Conservation (phyloP, 78 protist species). For the Tieghemostelium lacteum region DNA sequence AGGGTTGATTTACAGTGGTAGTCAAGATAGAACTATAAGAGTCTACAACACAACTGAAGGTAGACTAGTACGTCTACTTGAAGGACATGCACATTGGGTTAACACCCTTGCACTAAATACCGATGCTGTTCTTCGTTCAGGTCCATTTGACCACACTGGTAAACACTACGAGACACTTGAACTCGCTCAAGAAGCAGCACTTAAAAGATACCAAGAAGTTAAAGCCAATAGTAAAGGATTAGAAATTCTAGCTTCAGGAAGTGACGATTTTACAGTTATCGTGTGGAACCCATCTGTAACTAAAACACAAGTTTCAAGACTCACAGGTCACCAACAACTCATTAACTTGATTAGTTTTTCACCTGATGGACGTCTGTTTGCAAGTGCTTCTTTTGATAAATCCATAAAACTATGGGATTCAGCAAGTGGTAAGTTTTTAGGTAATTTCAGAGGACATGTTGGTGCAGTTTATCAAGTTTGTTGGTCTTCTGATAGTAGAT, state of each 20-base stretch:
- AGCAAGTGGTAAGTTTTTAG: constrained; percentile 89
- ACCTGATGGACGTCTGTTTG: constrained; percentile 97
- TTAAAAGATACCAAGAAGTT: constrained; percentile 82
- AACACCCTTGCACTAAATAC: constrained; percentile 95
- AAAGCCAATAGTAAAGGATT: constrained; percentile 8
- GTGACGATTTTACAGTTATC: constrained; percentile 97
- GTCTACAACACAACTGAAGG: constrained; percentile 88
- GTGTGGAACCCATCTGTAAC: constrained; percentile 95
- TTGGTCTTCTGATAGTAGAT: constrained; percentile 96
- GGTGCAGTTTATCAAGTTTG: constrained; percentile 97
- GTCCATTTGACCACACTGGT: constrained; percentile 93
- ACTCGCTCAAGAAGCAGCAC: constrained; percentile 80
- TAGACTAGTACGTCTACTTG: constrained; percentile 81
- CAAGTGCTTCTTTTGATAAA: constrained; percentile 98
- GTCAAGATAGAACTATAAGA: constrained; percentile 96
- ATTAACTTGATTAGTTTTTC: constrained; percentile 89
- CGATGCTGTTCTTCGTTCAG: constrained; percentile 93
- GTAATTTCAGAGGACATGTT: constrained; percentile 96
- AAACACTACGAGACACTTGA: constrained; percentile 31
- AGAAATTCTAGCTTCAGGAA: constrained; percentile 92
- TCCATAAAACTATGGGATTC: constrained; percentile 97
- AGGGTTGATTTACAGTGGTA: constrained; percentile 92
- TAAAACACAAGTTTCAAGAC: constrained; percentile 88
- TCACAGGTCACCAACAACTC: constrained; percentile 96
- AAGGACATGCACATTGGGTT: constrained; percentile 99